These are phyloP conservation scores for Penicillium mononematosum DNA, from an alignment of 495 filamentous ascomycete species.

Conservation along the genomic window DNA sequence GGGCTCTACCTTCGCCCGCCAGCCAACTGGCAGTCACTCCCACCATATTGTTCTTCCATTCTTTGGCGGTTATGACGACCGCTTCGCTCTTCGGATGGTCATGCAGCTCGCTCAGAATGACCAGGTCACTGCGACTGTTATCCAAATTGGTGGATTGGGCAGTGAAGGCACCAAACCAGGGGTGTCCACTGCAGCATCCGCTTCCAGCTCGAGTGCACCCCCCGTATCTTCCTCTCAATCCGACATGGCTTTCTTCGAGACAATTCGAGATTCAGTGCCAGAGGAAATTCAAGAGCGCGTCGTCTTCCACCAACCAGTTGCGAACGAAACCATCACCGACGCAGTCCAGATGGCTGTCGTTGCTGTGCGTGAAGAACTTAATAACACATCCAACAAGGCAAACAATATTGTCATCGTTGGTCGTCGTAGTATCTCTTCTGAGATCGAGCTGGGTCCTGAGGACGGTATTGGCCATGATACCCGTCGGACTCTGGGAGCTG, in stretches of 20 bases:
- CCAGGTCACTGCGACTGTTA: slow-evolving; percentile 55
- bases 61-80: slow-evolving; percentile 83
- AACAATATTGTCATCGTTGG: slow-evolving; percentile 81
- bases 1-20: slow-evolving; percentile 43
- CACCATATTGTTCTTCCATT: slow-evolving; percentile 89
- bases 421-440: slow-evolving; percentile 41
- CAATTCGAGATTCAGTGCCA: slow-evolving; percentile 61
- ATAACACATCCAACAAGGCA: slow-evolving; percentile 61
- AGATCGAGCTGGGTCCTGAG: slow-evolving; percentile 13
- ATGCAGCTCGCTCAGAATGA: slow-evolving; percentile 76
- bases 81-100: slow-evolving; percentile 74
- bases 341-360: slow-evolving; percentile 35
- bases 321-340: slow-evolving; percentile 16
- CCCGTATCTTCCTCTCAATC: slow-evolving; percentile 17
- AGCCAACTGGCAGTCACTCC: slow-evolving; percentile 54
- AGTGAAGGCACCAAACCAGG: slow-evolving; percentile 2
- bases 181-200: not conserved
- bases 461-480: slow-evolving; percentile 47
- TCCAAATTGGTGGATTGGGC: slow-evolving; percentile 24
- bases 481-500: slow-evolving; percentile 61
- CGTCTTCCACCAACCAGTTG: slow-evolving; percentile 47
- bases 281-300: slow-evolving; percentile 58
- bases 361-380: slow-evolving; percentile 58
- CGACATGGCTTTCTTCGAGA: slow-evolving; percentile 62
- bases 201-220: slow-evolving; percentile 1